Conservation (phyloP, 2,329 filamentous ascomycete species). For the Dryadomyces sulphureus region DNA sequence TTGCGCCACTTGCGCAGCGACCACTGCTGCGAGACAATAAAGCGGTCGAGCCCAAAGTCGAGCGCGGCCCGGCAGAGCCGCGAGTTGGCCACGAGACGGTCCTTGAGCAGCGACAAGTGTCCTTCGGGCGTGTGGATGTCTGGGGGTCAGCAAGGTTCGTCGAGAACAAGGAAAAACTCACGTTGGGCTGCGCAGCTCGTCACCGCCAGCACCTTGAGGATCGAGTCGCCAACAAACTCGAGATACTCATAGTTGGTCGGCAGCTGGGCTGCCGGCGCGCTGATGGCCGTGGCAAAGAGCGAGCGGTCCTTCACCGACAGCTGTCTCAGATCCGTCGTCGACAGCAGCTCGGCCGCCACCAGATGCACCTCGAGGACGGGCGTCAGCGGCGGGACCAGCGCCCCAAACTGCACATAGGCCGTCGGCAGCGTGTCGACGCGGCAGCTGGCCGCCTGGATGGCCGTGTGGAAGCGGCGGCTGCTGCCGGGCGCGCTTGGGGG, state of each 20-base stretch:
- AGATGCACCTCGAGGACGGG: constrained; percentile 53
- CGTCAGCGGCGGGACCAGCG: constrained; percentile 59
- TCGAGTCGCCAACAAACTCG: constrained; percentile 75
- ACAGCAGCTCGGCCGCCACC: constrained; percentile 44
- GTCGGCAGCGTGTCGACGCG: constrained; percentile 31
- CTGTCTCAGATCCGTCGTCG: constrained; percentile 30
- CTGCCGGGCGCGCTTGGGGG: not conserved
- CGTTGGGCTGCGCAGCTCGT: constrained; percentile 44
- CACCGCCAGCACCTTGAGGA: constrained; percentile 62
- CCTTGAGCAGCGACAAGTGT: constrained; percentile 54
- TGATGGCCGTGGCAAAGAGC: constrained; percentile 55
- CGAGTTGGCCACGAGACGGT: constrained; percentile 57
- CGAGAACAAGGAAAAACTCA: constrained; percentile 23
- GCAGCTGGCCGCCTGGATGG: constrained; percentile 32
- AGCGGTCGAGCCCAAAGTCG: constrained; percentile 51
- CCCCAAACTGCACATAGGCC: constrained; percentile 31
- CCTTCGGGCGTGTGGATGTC: constrained; percentile 63
- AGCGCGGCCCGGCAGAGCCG: constrained; percentile 53
- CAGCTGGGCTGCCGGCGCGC: constrained; percentile 44
- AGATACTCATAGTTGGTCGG: constrained; percentile 62
- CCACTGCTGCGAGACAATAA: constrained; percentile 55
- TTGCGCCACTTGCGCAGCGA: constrained; percentile 60
- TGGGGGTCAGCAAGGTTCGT: constrained; percentile 13
- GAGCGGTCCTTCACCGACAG: constrained; percentile 38
- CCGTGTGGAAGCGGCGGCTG: constrained; percentile 20